Conservation (phyloP, 176 grass and related monocot species). For the Calamus simplicifolius region DNA sequence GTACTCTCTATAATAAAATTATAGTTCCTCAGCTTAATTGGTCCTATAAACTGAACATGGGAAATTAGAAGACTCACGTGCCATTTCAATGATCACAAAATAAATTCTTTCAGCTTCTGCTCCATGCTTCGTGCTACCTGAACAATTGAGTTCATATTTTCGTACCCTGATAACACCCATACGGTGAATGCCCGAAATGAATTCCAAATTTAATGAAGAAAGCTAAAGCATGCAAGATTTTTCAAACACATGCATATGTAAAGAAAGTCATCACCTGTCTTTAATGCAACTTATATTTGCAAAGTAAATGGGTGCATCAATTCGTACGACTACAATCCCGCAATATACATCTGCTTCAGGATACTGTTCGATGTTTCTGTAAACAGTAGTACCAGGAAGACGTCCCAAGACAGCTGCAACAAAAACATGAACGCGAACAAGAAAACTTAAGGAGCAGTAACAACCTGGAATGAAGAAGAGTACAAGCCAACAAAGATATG, state of each 20-base stretch:
- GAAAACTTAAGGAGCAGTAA: too few relatives aligned
- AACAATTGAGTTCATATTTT: conserved; percentile 72
- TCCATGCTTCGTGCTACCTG: conserved; percentile 49
- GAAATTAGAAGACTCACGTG: conserved; percentile 42
- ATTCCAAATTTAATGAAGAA: not conserved
- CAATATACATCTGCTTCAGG: conserved; percentile 85
- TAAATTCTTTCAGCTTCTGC: conserved; percentile 67
- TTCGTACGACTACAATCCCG: conserved; percentile 79
- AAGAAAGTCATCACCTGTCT: conserved; percentile 49
- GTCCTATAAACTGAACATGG: too few relatives aligned
- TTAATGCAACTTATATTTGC: conserved; percentile 95
- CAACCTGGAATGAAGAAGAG: too few relatives aligned
- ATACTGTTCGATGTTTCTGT: conserved; percentile 80
- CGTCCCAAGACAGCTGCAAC: conserved; percentile 77
- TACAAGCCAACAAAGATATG: too few relatives aligned
- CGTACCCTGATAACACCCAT: conserved; percentile 48
- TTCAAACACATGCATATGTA: not conserved
- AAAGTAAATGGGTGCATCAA: conserved; percentile 99
- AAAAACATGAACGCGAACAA: not conserved
- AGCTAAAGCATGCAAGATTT: not conserved
- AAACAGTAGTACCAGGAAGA: conserved; percentile 85
- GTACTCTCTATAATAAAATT: too few relatives aligned
- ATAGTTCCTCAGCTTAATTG: too few relatives aligned
- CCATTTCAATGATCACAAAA: conserved; percentile 96
- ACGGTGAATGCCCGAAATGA: not conserved